Evolutionary conservation across 2,329 filamentous ascomycete species (phyloP), one percentile per base, ranked within the genome.

Genomic region (Phyllosticta citrichinensis): DNA sequence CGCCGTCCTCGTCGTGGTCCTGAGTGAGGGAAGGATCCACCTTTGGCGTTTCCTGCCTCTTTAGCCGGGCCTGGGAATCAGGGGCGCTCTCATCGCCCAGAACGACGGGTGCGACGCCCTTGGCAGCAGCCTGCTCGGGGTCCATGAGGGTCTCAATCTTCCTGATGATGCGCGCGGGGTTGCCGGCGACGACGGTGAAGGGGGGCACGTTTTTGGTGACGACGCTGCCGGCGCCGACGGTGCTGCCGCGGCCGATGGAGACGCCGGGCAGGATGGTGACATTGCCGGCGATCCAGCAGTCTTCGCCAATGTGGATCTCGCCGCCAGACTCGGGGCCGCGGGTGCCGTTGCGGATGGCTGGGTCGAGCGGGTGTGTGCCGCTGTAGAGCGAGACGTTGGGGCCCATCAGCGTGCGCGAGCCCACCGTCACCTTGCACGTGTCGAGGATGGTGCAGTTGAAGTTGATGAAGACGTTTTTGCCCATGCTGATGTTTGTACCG

Each of bases 221-320:
- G 3, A 95, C 88, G 70, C 87, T 90, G 1, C 87, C 89, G 1
- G 91, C 91, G 0, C 89, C 91, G 63, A 96, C 80, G 0, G 86
- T 88, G 4, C 78, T 80, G 0, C 91, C 90, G 60, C 81, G 79
- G 0, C 91, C 91, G 65, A 96, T 87, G 0, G 82, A 92, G 24
- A 96, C 85, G 0, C 91, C 91, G 0, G 89, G 85, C 52, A 92
- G 76, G 19, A 96, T 82, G 1, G 74, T 71, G 2, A 73, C 77
- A 63, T 77, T 75, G 0, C 77, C 79, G 0, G 79, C 78, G 62
- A 81, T 77, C 78, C 79, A 73, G 61, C 88, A 89, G 75, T 96
- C 91, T 65, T 91, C 86, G 0, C 87, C 89, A 58, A 96, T 84
- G 35, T 78, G 81, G 63, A 96, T 89, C 10, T 87, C 83, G 66